These are phyloP conservation scores for Nannochloropsis salina DNA, from an alignment of 108 stramenopile species.

Conservation along the genomic window DNA sequence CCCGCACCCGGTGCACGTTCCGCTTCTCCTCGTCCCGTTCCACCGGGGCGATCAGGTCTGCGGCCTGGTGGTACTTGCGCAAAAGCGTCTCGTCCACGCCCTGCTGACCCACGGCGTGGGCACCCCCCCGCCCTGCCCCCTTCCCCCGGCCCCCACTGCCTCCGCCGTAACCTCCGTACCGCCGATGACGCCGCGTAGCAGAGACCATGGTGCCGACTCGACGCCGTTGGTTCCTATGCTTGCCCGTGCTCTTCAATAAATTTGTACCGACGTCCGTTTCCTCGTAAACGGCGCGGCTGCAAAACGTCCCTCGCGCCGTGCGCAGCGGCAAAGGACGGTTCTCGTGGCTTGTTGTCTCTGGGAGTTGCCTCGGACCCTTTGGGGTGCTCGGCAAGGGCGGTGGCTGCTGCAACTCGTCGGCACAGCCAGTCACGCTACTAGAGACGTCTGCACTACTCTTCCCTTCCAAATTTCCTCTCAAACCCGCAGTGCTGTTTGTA, in stretches of 20 bases:
- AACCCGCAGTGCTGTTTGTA: too few relatives aligned
- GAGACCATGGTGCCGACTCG: not conserved
- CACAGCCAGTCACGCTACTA: not conserved
- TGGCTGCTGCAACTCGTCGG: not conserved
- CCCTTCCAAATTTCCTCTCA: not conserved
- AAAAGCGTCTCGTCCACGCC: not conserved
- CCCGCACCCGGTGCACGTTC: not conserved
- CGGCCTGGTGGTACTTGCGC: not conserved
- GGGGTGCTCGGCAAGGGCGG: not conserved
- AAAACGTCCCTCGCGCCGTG: not conserved
- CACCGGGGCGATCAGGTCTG: not conserved
- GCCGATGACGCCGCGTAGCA: not conserved
- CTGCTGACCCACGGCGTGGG: not conserved
- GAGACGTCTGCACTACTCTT: not conserved
- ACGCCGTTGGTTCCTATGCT: not conserved
- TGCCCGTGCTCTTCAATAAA: not conserved
- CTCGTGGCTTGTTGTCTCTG: not conserved
- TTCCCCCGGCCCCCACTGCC: not conserved
- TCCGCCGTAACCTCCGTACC: not conserved
- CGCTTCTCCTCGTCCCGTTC: not conserved
- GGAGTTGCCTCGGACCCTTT: not conserved
- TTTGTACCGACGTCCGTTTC: not conserved
- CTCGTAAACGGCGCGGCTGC: not conserved
- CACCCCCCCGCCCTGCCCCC: not conserved
- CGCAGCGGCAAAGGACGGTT: slow-evolving; percentile 15